These are phyloP conservation scores for Agaricus bisporus DNA, from an alignment of 768 basidiomycete genomes.

Conservation along the genomic window DNA sequence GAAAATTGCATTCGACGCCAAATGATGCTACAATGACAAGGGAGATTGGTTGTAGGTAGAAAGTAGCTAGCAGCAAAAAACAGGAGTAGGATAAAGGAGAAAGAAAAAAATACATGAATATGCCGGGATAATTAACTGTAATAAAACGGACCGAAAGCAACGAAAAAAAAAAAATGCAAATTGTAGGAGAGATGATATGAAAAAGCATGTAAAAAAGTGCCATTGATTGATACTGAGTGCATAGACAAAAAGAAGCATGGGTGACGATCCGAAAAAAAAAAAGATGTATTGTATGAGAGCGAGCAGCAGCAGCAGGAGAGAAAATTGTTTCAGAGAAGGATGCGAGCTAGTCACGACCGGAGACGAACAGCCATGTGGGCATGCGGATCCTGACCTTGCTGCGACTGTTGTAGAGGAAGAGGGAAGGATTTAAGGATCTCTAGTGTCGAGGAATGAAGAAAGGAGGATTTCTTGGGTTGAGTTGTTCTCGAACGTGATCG, in stretches of 20 bases:
- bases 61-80: neutral
- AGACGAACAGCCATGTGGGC: constrained; percentile 9
- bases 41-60: too few species aligned
- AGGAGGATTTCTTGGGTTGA: constrained; percentile 12
- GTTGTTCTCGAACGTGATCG: constrained; percentile 6
- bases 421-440: constrained; percentile 46
- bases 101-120: too few species aligned
- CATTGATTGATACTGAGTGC: constrained; percentile 6
- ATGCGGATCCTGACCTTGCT: constrained; percentile 14
- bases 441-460: constrained; percentile 31
- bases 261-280: neutral
- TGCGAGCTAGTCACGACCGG: neutral
- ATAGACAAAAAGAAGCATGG: neutral
- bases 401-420: constrained; percentile 27
- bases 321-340: too few species aligned
- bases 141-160: constrained; percentile 3
- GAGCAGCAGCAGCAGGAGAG: too few species aligned
- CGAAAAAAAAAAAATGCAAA: constrained; percentile 1
- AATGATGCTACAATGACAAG: too few species aligned
- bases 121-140: constrained; percentile 4
- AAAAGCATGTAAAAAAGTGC: constrained; percentile 5
- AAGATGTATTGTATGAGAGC: too few species aligned
- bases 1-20: too few species aligned
- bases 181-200: neutral
- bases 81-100: too few species aligned